Base-by-base conservation (phyloP, 2,329 filamentous ascomycete genomes). In the Alternaria sp. region DNA sequence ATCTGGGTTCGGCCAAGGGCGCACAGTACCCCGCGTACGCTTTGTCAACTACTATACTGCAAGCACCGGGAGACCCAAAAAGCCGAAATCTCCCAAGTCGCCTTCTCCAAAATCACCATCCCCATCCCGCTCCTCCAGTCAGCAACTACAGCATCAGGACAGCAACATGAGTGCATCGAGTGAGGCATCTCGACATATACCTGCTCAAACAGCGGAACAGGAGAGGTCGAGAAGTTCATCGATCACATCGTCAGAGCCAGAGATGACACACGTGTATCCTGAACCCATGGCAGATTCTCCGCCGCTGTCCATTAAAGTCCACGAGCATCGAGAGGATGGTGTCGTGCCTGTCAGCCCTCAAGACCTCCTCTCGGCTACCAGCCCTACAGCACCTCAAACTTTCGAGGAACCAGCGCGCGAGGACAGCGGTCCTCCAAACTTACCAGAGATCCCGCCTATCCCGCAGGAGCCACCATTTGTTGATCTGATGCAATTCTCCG, bases 31-130 rank as follows among this genome's bases (percentile, higher is more conserved):
- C 3, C 84, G 90, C 56, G 87, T 96, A 11, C 86, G 93, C 15
- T 97, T 97, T 72, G 85, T 93, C 61, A 97, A 97, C 75, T 97
- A 97, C 77, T 97, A 95, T 76, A 97, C 93, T 1, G 87, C 91
- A n/a, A 93, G 91, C 68, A 90, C 91, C 10, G 93, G 93, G 4
- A 85, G 88, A 62, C 85, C 86, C 3, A 93, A 83, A 71, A 81
- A 80, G 67, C 77, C 79, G 6, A 81, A 81, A 62, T 75, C 91
- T 69, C 79, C 80, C 23, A 73, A 73, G 13, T 73, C 71, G 9
- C 67, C 73, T 12, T 71, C 72, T 6, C 66, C 68, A 2, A 75
- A 74, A 25, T 74, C 71, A 5, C 68, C 73, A 10, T 73, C 73
- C 1, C 67, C 70, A 3, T 70, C 71, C 1, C 64, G 61, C 2